Evolutionary conservation across 139 green algal genomes (phyloP).

Genomic region (Pleodorina starrii): DNA sequence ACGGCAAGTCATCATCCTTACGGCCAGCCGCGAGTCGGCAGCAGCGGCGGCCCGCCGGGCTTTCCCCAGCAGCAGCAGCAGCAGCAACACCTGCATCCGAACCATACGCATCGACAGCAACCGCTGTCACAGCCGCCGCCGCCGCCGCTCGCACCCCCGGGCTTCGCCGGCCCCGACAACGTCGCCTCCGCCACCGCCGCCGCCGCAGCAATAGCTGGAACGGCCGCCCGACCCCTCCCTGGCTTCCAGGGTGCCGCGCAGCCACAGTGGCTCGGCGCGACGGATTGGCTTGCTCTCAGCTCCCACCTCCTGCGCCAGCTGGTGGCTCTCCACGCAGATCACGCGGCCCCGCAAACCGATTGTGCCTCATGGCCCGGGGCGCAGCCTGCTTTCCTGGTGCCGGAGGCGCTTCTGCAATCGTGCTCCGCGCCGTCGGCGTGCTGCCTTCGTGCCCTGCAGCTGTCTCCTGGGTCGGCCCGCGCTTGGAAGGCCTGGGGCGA

Average conservation of each 20-base stretch:
- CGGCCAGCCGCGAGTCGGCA: neutral
- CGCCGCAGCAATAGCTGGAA: neutral
- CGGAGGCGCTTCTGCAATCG: constrained; percentile 11
- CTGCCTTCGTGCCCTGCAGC: constrained; percentile 38
- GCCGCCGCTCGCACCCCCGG: neutral
- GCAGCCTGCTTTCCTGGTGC: neutral
- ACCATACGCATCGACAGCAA: neutral
- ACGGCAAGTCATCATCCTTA: neutral
- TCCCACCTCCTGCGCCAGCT: neutral
- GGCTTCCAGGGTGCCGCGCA: too few relatives aligned
- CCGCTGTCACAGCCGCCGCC: neutral
- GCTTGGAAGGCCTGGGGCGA: constrained; percentile 55
- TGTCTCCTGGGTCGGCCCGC: neutral
- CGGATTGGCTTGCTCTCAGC: constrained; percentile 1
- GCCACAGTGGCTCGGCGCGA: neutral
- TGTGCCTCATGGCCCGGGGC: neutral
- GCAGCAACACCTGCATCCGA: constrained; percentile 32
- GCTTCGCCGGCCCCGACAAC: neutral
- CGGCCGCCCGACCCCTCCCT: too few relatives aligned
- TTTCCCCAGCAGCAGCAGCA: neutral
- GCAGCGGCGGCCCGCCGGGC: neutral
- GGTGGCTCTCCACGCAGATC: neutral
- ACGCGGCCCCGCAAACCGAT: too few relatives aligned
- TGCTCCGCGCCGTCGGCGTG: neutral
- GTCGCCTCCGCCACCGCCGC: neutral